Percentiles rank a stretch among this genome's conserved stretches.
These are phyloP conservation scores for Canavalia gladiata DNA, from an alignment of 306 rosid species.

Conservation along the genomic window DNA sequence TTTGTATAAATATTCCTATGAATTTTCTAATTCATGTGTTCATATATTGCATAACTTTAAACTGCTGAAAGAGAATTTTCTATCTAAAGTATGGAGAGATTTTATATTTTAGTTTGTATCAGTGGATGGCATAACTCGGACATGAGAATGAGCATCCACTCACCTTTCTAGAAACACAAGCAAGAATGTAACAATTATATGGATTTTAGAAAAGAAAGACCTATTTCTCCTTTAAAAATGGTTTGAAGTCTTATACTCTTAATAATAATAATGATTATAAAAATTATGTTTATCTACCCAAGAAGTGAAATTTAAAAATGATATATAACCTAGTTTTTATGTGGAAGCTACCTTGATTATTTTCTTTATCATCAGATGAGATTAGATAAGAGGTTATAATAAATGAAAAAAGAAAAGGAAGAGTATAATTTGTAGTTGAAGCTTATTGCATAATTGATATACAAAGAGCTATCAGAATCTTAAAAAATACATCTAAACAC, in stretches of 20 bases:
- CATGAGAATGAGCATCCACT: slow-evolving; percentile 57
- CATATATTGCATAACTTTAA: too few species aligned
- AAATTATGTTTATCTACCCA: slow-evolving; percentile 23
- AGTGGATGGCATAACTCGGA: slow-evolving; percentile 51
- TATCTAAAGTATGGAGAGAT: slow-evolving; percentile 40
- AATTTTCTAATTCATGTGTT: too few species aligned
- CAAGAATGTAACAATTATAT: slow-evolving; percentile 34
- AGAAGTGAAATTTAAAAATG: slow-evolving; percentile 20
- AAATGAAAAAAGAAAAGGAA: slow-evolving; percentile 6
- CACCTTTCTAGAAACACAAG: slow-evolving; percentile 55
- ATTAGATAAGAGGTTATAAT: slow-evolving; percentile 12
- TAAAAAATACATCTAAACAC: slow-evolving; percentile 61
- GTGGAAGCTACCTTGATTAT: slow-evolving; percentile 18
- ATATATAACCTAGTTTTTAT: slow-evolving; percentile 22
- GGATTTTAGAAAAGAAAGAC: slow-evolving; percentile 43
- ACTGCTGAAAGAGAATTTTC: slow-evolving; percentile 26
- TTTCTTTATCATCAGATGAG: slow-evolving; percentile 28
- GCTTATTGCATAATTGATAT: slow-evolving; percentile 58
- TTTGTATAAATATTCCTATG: too few species aligned
- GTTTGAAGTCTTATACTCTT: background rate
- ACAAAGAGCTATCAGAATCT: slow-evolving; percentile 72
- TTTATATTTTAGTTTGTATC: slow-evolving; percentile 28
- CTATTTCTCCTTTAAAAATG: slow-evolving; percentile 14
- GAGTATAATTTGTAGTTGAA: slow-evolving; percentile 52
- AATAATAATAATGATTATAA: background rate